These are phyloP conservation scores for Pichia sp. DNA, from an alignment of 1,139 yeast genomes.

Conservation along the genomic window DNA sequence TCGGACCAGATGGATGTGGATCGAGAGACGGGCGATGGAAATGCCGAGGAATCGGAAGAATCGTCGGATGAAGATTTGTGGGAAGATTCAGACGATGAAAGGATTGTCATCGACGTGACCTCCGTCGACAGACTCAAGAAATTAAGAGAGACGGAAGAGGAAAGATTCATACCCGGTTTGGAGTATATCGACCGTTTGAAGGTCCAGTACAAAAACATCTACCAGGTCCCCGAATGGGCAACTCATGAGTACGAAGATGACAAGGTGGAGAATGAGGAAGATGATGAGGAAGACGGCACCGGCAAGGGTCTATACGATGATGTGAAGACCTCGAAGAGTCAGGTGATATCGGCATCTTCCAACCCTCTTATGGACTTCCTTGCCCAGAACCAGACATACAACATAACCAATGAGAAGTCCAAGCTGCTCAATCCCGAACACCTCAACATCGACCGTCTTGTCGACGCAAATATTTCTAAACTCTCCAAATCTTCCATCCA, in stretches of 20 bases:
- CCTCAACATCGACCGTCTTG: conserved; percentile 71
- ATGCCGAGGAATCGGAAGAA: conserved; percentile 31
- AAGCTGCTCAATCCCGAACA: conserved; percentile 66
- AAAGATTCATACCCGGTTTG: conserved; percentile 56
- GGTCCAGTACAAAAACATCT: conserved; percentile 78
- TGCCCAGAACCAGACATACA: conserved; percentile 53
- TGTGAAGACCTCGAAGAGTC: conserved; percentile 33
- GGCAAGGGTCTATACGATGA: conserved; percentile 33
- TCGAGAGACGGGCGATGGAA: conserved; percentile 31
- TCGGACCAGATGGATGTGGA: conserved; percentile 44
- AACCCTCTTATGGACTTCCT: conserved; percentile 59
- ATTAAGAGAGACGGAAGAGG: conserved; percentile 61
- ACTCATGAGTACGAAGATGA: conserved; percentile 34
- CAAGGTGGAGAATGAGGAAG: conserved; percentile 23
- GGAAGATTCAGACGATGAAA: conserved; percentile 92
- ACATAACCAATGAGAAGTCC: conserved; percentile 38
- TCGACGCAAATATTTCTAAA: conserved; percentile 76
- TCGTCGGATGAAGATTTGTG: conserved; percentile 51
- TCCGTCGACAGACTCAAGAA: conserved; percentile 63
- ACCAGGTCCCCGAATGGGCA: conserved; percentile 90
- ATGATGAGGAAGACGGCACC: conserved; percentile 31
- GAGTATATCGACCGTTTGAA: conserved; percentile 71
- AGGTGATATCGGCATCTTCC: conserved; percentile 40
- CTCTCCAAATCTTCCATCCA: conserved; percentile 77
- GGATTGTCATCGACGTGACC: conserved; percentile 55